Evolutionary conservation across 208 protist genomes (phyloP).

Genomic region (Jaenimonas drosophilae): DNA sequence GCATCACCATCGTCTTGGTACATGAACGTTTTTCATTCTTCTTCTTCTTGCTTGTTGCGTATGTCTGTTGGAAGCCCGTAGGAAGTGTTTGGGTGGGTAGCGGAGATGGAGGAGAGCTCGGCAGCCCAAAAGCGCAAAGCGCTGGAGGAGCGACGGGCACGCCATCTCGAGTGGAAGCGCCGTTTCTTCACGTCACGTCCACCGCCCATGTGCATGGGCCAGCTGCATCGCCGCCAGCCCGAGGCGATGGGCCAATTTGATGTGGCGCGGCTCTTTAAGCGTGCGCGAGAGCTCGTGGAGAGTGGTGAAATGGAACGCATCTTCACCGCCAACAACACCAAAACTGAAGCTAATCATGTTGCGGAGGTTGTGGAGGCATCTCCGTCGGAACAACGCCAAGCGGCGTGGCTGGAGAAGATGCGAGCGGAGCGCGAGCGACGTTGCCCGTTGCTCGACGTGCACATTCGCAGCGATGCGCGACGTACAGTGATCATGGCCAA

Average conservation of each 20-base stretch:
- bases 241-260: slow-evolving; percentile 6
- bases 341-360: slow-evolving; percentile 12
- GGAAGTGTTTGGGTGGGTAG: too few relatives aligned
- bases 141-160: slow-evolving; percentile 17
- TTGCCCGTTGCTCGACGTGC: slow-evolving; percentile 49
- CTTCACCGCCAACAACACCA: not conserved
- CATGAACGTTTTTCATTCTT: too few relatives aligned
- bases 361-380: slow-evolving; percentile 10
- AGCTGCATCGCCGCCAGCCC: slow-evolving; percentile 32
- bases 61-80: not conserved
- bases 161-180: slow-evolving; percentile 61
- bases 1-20: too few relatives aligned
- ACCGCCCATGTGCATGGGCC: slow-evolving; percentile 35
- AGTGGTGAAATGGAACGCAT: not conserved
- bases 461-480: slow-evolving; percentile 46
- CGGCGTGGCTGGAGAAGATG: slow-evolving; percentile 12
- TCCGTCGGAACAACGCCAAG: not conserved
- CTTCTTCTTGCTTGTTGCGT: not conserved
- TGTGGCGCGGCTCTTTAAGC: slow-evolving; percentile 8
- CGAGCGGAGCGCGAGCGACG: slow-evolving; percentile 13
- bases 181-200: slow-evolving; percentile 66
- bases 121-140: too few relatives aligned
- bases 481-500: slow-evolving; percentile 63
- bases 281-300: slow-evolving; percentile 14
- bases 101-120: too few relatives aligned